These are phyloP conservation scores for Macrolepiota fuliginosa DNA, from an alignment of 768 basidiomycete genomes.

Conservation along the genomic window DNA sequence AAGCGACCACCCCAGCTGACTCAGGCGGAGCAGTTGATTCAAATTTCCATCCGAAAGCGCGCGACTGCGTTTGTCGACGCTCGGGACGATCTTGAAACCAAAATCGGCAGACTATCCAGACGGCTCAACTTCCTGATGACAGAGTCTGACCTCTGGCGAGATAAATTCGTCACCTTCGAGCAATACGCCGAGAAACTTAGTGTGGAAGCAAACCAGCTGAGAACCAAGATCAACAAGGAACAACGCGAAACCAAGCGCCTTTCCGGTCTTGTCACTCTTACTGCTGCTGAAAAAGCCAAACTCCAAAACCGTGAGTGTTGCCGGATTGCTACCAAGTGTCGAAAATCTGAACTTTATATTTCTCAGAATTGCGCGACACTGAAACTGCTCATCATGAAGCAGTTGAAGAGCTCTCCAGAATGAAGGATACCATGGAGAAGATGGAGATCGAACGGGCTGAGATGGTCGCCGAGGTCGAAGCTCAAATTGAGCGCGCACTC, in stretches of 20 bases:
- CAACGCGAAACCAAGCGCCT: conserved; percentile 85
- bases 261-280: conserved; percentile 74
- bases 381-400: conserved; percentile 82
- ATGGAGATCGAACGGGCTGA: conserved; percentile 87
- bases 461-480: conserved; percentile 92
- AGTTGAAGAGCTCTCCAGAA: conserved; percentile 73
- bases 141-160: conserved; percentile 85
- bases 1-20: conserved; percentile 73
- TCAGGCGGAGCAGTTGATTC: conserved; percentile 80
- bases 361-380: conserved; percentile 74
- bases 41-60: conserved; percentile 86
- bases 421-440: conserved; percentile 81
- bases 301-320: conserved; percentile 68
- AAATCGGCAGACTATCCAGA: conserved; percentile 83
- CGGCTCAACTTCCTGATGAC: conserved; percentile 92
- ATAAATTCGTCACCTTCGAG: conserved; percentile 93
- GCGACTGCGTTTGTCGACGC: conserved; percentile 95
- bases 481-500: conserved; percentile 85
- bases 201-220: conserved; percentile 79
- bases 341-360: conserved; percentile 10
- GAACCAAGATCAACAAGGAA: conserved; percentile 88
- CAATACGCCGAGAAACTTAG: conserved; percentile 91
- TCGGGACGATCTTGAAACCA: conserved; percentile 90
- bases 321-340: neutral
- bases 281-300: conserved; percentile 75